Base-by-base conservation (phyloP, 1,139 yeast genomes). In the Pichia sp. region DNA sequence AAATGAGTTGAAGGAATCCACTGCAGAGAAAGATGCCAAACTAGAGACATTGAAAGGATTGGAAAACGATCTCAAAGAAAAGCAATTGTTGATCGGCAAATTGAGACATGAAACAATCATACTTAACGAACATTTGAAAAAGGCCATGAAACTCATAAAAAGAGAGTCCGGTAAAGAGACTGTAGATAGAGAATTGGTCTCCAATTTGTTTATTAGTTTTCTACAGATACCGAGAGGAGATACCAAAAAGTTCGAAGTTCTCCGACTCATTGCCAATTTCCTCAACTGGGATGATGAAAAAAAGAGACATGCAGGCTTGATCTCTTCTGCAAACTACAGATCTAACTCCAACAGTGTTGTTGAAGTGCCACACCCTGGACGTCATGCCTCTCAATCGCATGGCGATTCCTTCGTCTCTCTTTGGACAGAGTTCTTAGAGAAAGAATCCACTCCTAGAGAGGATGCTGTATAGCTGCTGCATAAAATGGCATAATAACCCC, bases 71-170 rank as follows among this genome's bases (percentile, higher is more conserved):
- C 68, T 78, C 14, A 87, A 87, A 62, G 90, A 85, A 60, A 91
- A 90, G 69, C 92, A 84, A 59, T 74, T 91, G 31, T 78, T 84
- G 53, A 81, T 93, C 51, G 98, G 98, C 4, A 93, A 93, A 67
- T 77, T 93, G 53, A 82, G 98, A 54, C 98, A 93, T 67, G 98
- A 93, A 70, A 95, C 96, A 1, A 93, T 93, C n/a, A 89, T 90
- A 36, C 73, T 92, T 55, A 93, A 93, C 68, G 99, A 93, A 67
- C 99, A 93, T 72, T 73, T 93, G 56, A 91, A 96, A 17, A 92
- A 93, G 67, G 95, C 98, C 1, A 73, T 95, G 57, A 83, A 91
- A 17, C 75, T 92, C 70, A 83, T 93, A 57, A 91, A 91, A 65
- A 84, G 85, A 63, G 84, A 80, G 51, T 80, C 87, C 53, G 84